Conservation (phyloP, 495 filamentous ascomycete species). For the Diplogelasinospora grovesii region DNA sequence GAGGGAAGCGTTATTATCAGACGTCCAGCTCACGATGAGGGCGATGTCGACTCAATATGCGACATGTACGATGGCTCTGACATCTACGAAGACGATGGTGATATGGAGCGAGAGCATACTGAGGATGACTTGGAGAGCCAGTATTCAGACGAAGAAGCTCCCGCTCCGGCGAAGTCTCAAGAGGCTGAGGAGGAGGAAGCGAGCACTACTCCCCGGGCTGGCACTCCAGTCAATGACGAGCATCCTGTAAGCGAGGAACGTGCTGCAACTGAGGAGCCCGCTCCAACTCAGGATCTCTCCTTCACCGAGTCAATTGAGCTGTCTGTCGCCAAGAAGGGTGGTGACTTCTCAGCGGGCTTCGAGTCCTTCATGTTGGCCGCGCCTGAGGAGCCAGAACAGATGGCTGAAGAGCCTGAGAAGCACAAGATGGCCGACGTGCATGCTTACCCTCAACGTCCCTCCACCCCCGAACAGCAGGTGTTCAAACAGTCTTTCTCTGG, state of each 20-base stretch:
- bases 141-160: conserved; percentile 16
- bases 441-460: conserved; percentile 49
- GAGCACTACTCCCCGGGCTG: conserved; percentile 42
- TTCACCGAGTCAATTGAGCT: conserved; percentile 9
- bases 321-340: conserved; percentile 18
- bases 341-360: conserved; percentile 33
- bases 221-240: conserved; percentile 28
- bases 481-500: too few relatives aligned
- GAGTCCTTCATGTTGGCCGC: conserved; percentile 38
- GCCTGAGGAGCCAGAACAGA: conserved; percentile 24
- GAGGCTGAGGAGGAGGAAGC: conserved; percentile 20
- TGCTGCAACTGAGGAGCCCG: conserved; percentile 1
- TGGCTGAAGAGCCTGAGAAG: conserved; percentile 25
- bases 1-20: conserved; percentile 61
- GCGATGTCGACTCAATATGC: conserved; percentile 68
- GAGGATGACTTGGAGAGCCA: conserved; percentile 23
- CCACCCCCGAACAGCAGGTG: conserved; percentile 54
- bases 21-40: conserved; percentile 54
- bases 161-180: background rate
- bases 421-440: conserved; percentile 45
- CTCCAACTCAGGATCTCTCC: conserved; percentile 3
- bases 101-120: conserved; percentile 24
- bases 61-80: conserved; percentile 45
- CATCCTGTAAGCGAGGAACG: conserved; percentile 24
- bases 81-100: conserved; percentile 35